These are phyloP conservation scores for Penicillium vulpinum DNA, from an alignment of 2,329 filamentous ascomycete species.

Conservation along the genomic window DNA sequence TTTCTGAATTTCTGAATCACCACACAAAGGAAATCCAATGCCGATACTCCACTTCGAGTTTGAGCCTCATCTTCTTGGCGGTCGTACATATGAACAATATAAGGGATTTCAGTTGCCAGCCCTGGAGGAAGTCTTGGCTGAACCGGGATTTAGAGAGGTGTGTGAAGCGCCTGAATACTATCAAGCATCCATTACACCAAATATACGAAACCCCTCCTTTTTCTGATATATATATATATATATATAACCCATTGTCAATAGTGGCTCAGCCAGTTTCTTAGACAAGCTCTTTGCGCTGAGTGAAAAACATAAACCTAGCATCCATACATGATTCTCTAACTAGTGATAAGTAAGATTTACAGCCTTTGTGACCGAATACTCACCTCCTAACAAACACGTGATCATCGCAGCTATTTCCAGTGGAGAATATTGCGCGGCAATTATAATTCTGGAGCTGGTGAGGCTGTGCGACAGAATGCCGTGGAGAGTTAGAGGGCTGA, in stretches of 20 bases:
- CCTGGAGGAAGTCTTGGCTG: neutral
- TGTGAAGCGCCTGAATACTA: neutral
- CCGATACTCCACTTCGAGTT: neutral
- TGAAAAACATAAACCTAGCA: neutral
- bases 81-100: neutral
- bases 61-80: neutral
- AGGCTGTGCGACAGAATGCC: constrained; percentile 7
- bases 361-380: neutral
- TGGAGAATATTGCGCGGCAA: neutral
- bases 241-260: neutral
- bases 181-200: neutral
- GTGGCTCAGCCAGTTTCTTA: neutral
- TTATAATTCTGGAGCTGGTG: neutral
- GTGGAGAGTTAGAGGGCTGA: constrained; percentile 3
- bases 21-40: neutral
- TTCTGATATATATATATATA: neutral
- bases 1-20: neutral
- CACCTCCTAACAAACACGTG: neutral
- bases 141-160: neutral
- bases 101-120: neutral
- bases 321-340: neutral
- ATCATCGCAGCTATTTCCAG: neutral
- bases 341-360: neutral
- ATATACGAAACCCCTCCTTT: neutral
- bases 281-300: neutral